Evolutionary conservation across 805 yeast genomes (phyloP).

Genomic region (Myxozyma lipomycoides): DNA sequence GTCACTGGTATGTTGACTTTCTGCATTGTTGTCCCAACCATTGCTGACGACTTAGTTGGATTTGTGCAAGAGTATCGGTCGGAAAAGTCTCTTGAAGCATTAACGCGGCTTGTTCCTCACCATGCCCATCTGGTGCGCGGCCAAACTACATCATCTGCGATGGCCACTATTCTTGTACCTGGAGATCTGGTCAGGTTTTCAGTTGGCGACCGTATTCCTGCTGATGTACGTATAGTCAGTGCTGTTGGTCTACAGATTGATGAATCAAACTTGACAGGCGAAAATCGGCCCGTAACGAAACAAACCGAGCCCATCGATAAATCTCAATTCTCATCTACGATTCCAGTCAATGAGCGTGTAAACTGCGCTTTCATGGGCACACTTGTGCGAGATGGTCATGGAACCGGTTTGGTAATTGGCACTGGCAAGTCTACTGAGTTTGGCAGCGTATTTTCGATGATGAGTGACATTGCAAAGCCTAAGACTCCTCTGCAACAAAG

Average conservation of each 20-base stretch:
- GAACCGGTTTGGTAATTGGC: conserved; percentile 86
- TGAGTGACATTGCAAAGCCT: conserved; percentile 92
- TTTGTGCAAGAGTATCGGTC: conserved; percentile 96
- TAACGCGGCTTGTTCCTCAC: conserved; percentile 93
- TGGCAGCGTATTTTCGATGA: conserved; percentile 93
- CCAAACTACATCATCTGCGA: conserved; percentile 54
- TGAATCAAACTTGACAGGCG: conserved; percentile 95
- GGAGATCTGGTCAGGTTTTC: conserved; percentile 89
- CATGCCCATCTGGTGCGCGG: conserved; percentile 89
- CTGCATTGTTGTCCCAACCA: background rate
- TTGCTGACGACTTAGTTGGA: conserved; percentile 53
- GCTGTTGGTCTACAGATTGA: conserved; percentile 81
- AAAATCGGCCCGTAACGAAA: conserved; percentile 81
- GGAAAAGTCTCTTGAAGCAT: conserved; percentile 89
- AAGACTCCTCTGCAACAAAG: conserved; percentile 94
- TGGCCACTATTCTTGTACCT: conserved; percentile 87
- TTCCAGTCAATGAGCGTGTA: conserved; percentile 58
- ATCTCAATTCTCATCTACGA: conserved; percentile 5
- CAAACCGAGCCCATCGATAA: conserved; percentile 45
- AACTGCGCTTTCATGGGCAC: conserved; percentile 97
- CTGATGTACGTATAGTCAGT: conserved; percentile 78
- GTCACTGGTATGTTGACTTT: conserved; percentile 48
- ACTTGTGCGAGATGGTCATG: conserved; percentile 92
- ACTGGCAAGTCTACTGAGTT: conserved; percentile 88
- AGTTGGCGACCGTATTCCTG: conserved; percentile 96